Base-by-base conservation (phyloP, 208 protist genomes). In the Leishmania martiniquensis region DNA sequence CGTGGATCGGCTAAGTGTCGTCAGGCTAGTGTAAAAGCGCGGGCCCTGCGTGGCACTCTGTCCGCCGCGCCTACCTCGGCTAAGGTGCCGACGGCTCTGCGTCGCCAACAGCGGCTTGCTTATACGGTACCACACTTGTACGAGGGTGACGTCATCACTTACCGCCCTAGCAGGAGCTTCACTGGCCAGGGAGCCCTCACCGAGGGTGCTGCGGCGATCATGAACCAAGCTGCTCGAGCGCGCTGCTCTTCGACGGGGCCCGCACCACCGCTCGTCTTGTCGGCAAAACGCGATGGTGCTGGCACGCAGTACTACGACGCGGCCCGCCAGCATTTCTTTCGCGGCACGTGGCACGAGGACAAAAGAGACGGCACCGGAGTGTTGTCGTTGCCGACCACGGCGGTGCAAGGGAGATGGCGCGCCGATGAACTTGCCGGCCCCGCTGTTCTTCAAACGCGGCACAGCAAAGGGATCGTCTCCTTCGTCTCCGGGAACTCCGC, bases 301-400 rank as follows among this genome's bases (percentile, higher is more conserved):
- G 84, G 81, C 32, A 85, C 72, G 25, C 66, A 81, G 75, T 86
- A 87, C 44, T 85, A 91, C 74, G 87, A 91, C 34, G 70, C 80
- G 9, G 60, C 17, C 12, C 37, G 42, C 52, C 10, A 68, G n/a
- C 54, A 69, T 74, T 90, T 86, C 55, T 94, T 89, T 65, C 62
- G 80, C 0, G 92, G 92, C 13, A 57, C 45, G 65, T 96, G 92
- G 92, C 63, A 32, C n/a, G 44, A 85, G 9, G 88, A 93, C 77
- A 72, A 84, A 75, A 80, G 80, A 34, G 76, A 90, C 20, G 92
- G 92, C 1, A 15, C 49, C 12, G 92, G 92, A 0, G 77, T 85
- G 20, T 60, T 93, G 5, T 92, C 90, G 13, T 68, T 94, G 32
- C 84, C 92, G 1, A 60, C 74, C 63, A 72, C 76, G 1, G 85